These are phyloP conservation scores for Fusarium oligoseptatum DNA, from an alignment of 2,329 filamentous ascomycete species.

Conservation along the genomic window DNA sequence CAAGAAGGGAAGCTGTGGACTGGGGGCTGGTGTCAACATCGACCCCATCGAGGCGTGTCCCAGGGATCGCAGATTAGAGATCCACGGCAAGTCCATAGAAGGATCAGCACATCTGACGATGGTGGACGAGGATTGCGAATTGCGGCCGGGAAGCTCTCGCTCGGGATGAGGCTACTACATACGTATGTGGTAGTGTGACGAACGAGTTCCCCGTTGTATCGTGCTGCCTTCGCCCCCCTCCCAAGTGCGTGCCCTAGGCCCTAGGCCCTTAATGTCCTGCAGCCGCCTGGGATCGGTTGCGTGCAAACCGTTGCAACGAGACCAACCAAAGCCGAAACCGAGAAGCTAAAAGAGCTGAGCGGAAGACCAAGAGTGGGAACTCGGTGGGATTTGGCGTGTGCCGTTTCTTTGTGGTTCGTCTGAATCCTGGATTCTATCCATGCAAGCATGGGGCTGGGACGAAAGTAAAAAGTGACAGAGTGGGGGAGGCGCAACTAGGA, in stretches of 20 bases:
- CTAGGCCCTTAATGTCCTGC: slow-evolving; percentile 26
- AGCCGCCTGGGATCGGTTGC: slow-evolving; percentile 19
- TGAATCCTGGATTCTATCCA: slow-evolving; percentile 2
- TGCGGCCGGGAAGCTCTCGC: slow-evolving; percentile 31
- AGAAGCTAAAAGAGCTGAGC: slow-evolving; percentile 13
- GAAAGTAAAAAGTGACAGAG: slow-evolving; percentile 14
- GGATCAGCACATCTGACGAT: slow-evolving; percentile 35
- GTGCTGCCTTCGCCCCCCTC: slow-evolving; percentile 6
- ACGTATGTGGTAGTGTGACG: slow-evolving; percentile 27
- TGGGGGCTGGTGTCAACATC: neutral
- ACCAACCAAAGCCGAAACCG: slow-evolving; percentile 5
- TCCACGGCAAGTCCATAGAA: slow-evolving; percentile 18
- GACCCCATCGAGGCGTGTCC: neutral
- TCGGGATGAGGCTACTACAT: slow-evolving; percentile 31
- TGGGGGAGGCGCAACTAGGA: slow-evolving; percentile 11
- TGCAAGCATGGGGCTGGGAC: slow-evolving; percentile 14
- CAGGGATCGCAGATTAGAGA: slow-evolving; percentile 28
- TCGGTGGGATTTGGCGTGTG: slow-evolving; percentile 6
- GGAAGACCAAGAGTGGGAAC: slow-evolving; percentile 12
- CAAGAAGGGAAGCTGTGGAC: neutral
- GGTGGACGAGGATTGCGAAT: slow-evolving; percentile 9
- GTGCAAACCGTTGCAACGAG: slow-evolving; percentile 14
- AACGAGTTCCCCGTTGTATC: slow-evolving; percentile 35
- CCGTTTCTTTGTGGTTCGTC: slow-evolving; percentile 13
- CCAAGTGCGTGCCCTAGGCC: slow-evolving; percentile 9